These are phyloP conservation scores for Puccinia novopanici DNA, from an alignment of 1,284 basidiomycete species.

Conservation along the genomic window DNA sequence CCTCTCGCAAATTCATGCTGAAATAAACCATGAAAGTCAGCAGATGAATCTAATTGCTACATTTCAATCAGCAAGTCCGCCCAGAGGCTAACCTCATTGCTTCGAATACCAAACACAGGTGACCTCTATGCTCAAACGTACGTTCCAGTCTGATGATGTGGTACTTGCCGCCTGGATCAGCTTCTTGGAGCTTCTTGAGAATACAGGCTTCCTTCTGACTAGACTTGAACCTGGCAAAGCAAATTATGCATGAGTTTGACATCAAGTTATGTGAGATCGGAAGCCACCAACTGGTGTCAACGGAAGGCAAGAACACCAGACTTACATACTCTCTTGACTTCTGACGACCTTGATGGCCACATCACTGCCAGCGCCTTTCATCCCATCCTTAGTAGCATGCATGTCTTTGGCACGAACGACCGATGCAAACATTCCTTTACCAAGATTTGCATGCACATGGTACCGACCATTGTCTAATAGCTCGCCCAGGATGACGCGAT, in stretches of 20 bases:
- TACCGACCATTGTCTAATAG: slow-evolving; percentile 88
- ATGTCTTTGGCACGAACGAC: slow-evolving; percentile 70
- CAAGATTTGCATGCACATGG: slow-evolving; percentile 89
- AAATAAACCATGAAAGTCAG: neutral
- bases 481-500: slow-evolving; percentile 90
- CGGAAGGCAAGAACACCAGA: slow-evolving; percentile 53
- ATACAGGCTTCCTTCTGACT: slow-evolving; percentile 90
- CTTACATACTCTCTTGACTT: slow-evolving; percentile 93
- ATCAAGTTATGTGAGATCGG: neutral
- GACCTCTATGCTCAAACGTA: slow-evolving; percentile 94
- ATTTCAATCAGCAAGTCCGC: slow-evolving; percentile 23
- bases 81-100: slow-evolving; percentile 71
- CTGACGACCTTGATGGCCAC: slow-evolving; percentile 98
- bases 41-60: neutral
- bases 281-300: neutral
- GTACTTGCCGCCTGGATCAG: slow-evolving; percentile 94
- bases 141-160: slow-evolving; percentile 87
- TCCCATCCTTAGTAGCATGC: slow-evolving; percentile 60
- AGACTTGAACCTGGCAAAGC: slow-evolving; percentile 77
- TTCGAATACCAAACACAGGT: slow-evolving; percentile 95
- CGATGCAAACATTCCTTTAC: slow-evolving; percentile 97
- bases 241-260: neutral
- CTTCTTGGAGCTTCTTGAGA: slow-evolving; percentile 77
- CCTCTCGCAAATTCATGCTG: slow-evolving; percentile 96
- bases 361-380: slow-evolving; percentile 65